Conservation (phyloP, 495 filamentous ascomycete species). For the Xylaria longipes region DNA sequence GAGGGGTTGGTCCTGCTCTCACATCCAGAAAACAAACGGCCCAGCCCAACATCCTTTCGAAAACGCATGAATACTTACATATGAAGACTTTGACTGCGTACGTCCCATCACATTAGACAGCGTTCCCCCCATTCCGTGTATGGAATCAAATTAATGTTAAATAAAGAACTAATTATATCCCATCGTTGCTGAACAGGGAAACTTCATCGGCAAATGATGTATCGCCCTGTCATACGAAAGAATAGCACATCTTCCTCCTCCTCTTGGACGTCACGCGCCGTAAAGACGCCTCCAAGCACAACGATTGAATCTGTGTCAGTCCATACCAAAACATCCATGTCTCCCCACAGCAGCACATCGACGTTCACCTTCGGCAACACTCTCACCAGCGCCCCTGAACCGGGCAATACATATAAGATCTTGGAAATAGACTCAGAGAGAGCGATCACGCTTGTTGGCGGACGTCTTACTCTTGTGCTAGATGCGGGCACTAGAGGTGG, state of each 20-base stretch:
- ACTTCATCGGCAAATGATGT: background rate
- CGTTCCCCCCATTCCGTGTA: background rate
- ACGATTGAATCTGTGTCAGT: background rate
- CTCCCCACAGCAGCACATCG: background rate
- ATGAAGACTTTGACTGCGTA: background rate
- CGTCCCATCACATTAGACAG: background rate
- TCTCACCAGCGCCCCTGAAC: background rate
- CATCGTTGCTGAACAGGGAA: background rate
- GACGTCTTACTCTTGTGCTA: background rate
- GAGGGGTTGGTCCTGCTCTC: background rate
- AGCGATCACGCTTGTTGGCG: background rate
- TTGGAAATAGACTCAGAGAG: background rate
- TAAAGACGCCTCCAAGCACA: background rate
- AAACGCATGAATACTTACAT: background rate
- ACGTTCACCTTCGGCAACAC: no score
- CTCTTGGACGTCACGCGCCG: background rate
- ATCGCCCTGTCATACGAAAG: background rate
- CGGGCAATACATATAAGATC: background rate
- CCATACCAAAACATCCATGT: background rate
- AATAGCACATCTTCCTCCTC: background rate
- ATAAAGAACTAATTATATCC: background rate
- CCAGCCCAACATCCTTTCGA: background rate
- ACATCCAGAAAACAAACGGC: background rate
- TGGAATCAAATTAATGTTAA: background rate
- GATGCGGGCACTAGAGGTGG: background rate